A percentile compares a stretch with the other conserved stretches of the same genome.
These are phyloP conservation scores for Calonectria pseudoturangicola DNA, from an alignment of 2,329 filamentous ascomycete species.

Conservation along the genomic window DNA sequence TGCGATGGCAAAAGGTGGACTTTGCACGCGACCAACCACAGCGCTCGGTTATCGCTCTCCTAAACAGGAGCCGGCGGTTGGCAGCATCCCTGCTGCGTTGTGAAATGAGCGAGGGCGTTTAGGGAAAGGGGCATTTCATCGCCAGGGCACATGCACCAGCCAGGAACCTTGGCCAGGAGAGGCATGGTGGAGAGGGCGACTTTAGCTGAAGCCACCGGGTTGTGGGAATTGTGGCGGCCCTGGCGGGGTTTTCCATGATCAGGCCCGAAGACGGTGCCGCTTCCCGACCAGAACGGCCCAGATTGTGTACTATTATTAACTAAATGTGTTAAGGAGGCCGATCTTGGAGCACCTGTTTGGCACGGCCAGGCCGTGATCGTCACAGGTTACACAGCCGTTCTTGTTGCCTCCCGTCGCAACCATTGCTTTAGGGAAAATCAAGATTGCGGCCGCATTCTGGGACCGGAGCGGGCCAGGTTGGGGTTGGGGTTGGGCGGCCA, in stretches of 20 bases:
- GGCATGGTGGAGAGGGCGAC: conserved; percentile 47
- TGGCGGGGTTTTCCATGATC: conserved; percentile 41
- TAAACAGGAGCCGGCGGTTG: conserved; percentile 36
- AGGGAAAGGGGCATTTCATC: conserved; percentile 36
- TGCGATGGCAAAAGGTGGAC: conserved; percentile 21
- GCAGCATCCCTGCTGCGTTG: conserved; percentile 36
- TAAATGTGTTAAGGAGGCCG: conserved; percentile 15
- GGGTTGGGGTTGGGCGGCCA: conserved; percentile 24
- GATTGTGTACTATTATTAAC: conserved; percentile 30
- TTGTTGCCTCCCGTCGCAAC: conserved; percentile 19
- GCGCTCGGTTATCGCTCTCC: neutral
- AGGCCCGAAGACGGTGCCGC: conserved; percentile 22
- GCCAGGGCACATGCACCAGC: conserved; percentile 15
- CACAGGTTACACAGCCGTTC: conserved; percentile 15
- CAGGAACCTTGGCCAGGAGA: conserved; percentile 43
- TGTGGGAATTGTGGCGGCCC: conserved; percentile 43
- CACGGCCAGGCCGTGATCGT: conserved; percentile 19
- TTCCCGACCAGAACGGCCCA: conserved; percentile 18
- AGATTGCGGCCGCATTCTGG: conserved; percentile 30
- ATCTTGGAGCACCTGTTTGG: conserved; percentile 14
- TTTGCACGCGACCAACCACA: conserved; percentile 31
- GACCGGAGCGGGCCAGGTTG: conserved; percentile 20
- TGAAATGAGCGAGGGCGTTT: conserved; percentile 46
- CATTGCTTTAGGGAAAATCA: conserved; percentile 9
- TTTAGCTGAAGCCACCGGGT: conserved; percentile 44